Conservation (phyloP, 768 basidiomycete species). For the Termitomyces sp. region DNA sequence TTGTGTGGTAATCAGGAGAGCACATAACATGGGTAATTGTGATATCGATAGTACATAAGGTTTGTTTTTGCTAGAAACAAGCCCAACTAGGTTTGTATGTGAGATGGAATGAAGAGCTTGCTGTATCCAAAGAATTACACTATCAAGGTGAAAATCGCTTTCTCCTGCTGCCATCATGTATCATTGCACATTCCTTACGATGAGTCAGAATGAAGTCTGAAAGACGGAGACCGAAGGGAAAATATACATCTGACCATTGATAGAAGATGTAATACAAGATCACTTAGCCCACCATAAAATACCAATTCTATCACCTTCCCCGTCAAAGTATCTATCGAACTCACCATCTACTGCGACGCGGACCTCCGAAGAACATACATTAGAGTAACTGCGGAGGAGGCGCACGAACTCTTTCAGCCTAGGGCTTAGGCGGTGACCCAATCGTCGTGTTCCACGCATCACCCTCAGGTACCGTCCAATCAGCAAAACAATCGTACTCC, state of each 20-base stretch:
- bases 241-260: no score
- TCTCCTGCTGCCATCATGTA: not conserved
- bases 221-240: not conserved
- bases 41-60: no score
- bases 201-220: no score
- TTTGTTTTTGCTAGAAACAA: no score
- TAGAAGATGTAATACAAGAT: not conserved
- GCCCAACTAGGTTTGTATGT: no score
- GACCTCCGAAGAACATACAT: not conserved
- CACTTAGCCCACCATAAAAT: not conserved
- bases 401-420: not conserved
- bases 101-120: no score
- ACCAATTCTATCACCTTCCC: not conserved
- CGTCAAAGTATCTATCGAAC: not conserved
- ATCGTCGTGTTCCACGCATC: conserved; percentile 67
- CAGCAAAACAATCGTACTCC: conserved; percentile 67
- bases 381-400: not conserved
- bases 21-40: no score
- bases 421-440: conserved; percentile 48
- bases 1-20: no score
- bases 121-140: no score
- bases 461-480: conserved; percentile 70
- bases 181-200: no score
- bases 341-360: not conserved
- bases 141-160: no score